Conservation (phyloP, 495 filamentous ascomycete genomes). For the Podospora pseudocomata region DNA sequence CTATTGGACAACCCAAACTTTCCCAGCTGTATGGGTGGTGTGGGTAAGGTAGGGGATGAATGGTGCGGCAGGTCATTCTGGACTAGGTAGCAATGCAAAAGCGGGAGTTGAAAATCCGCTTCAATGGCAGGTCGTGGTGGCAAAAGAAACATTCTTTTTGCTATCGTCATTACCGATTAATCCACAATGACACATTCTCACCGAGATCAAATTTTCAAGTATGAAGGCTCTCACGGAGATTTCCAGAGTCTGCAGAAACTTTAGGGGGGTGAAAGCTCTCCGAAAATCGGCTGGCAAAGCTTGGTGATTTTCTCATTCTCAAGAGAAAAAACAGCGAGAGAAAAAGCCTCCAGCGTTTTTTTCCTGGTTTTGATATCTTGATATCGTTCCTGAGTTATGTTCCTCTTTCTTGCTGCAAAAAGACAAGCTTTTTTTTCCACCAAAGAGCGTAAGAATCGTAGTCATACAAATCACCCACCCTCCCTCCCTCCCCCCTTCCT, state of each 20-base stretch:
- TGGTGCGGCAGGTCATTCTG: background rate
- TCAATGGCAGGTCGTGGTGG: background rate
- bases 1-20: too few species aligned
- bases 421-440: background rate
- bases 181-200: too few species aligned
- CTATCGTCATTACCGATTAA: background rate
- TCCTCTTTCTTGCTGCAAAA: background rate
- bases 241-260: background rate
- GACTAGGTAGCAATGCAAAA: background rate
- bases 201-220: too few species aligned
- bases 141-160: background rate
- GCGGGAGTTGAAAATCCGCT: background rate
- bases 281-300: background rate
- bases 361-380: background rate
- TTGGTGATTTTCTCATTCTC: background rate
- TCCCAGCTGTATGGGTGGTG: too few species aligned
- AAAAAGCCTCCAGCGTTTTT: background rate
- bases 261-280: background rate
- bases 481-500: background rate
- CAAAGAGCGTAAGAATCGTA: slow-evolving; percentile 20
- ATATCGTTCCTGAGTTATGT: background rate
- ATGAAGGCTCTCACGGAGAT: background rate
- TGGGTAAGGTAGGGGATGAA: background rate
- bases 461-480: slow-evolving; percentile 8
- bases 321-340: background rate